A percentile compares a stretch with the other conserved stretches of the same genome.
Evolutionary conservation across 805 yeast species (phyloP).

Genomic region (Diddensiella transvaalensis): DNA sequence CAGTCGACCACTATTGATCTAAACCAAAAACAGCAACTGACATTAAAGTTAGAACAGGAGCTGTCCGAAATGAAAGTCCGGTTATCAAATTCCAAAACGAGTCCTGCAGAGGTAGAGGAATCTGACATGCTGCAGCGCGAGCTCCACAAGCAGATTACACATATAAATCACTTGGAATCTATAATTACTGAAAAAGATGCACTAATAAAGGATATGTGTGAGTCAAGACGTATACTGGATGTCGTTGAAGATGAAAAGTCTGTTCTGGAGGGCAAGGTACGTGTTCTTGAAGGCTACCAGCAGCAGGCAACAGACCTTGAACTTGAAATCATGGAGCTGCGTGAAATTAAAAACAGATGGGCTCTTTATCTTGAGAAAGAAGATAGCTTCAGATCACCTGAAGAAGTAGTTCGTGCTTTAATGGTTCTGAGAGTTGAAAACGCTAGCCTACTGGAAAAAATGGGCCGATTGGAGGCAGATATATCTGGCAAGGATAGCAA

Average conservation of each 20-base stretch:
- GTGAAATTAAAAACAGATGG: conserved; percentile 48
- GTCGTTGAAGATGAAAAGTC: conserved; percentile 54
- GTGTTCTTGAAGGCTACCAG: conserved; percentile 40
- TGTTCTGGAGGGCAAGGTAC: conserved; percentile 40
- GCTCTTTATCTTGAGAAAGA: conserved; percentile 38
- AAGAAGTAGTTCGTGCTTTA: conserved; percentile 39
- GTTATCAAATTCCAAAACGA: not conserved
- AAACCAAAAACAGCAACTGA: conserved; percentile 11
- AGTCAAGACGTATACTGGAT: conserved; percentile 45
- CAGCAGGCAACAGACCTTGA: conserved; percentile 47
- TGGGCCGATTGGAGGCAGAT: conserved; percentile 34
- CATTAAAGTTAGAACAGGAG: conserved; percentile 20
- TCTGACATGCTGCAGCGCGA: conserved; percentile 24
- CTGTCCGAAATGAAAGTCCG: conserved; percentile 9
- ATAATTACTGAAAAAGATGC: conserved; percentile 51
- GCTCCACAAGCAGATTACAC: conserved; percentile 39
- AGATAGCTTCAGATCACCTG: conserved; percentile 39
- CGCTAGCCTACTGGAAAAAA: conserved; percentile 28
- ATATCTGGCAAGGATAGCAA: conserved; percentile 22
- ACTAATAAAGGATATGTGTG: conserved; percentile 47
- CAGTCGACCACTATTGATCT: not conserved
- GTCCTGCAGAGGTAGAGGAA: conserved; percentile 14
- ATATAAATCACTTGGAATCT: conserved; percentile 47
- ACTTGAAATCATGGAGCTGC: conserved; percentile 46
- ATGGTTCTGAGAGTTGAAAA: conserved; percentile 34